Base-by-base conservation (phyloP, 257 asterid species). In the Osmanthus fragrans region DNA sequence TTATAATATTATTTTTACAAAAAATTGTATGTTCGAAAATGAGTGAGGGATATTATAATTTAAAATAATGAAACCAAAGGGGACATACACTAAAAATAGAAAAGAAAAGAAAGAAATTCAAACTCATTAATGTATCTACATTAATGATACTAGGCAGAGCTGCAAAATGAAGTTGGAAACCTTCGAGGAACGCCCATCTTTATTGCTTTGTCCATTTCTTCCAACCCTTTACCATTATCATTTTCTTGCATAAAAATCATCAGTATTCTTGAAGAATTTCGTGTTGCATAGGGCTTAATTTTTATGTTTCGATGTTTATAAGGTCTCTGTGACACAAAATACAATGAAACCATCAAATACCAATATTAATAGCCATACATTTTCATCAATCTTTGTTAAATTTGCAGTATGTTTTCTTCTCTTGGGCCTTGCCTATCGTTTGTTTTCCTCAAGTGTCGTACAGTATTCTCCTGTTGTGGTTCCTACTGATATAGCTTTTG, bases 371-470 rank as follows among this genome's bases (percentile, higher is more conserved):
- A 81, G 77, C 74, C 87, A 75, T 54, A 72, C 75, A 7, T 85
- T 80, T 76, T 87, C 93, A 2, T 80, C 80, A 30, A 19, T 77
- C 27, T 30, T 88, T 47, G 87, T 87, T 7, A 92, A 84, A 73
- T 83, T 92, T 19, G 88, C 73, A 5, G 86, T 87, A 63, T 89
- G 88, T 78, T 79, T 91, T 70, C 80, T 94, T 71, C 33, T 92
- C 13, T 36, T 92, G 72, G 92, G 92, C 12, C 66, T 94, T 58
- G 88, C 89, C 16, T 90, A 87, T 70, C 88, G 91, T 15, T 75
- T 92, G 29, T 77, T 83, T 49, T 88, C 90, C 64, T 89, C 94
- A 15, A 89, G 74, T 73, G 88, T 78, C 51, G 72, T 84, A 29
- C 90, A 74, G 73, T 86, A 89, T 80, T 72, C 89, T 4, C 81